Evolutionary conservation across 345 rosid genomes (phyloP), one percentile per base, ranked within the genome.

Genomic region (Gossypium arboreum): DNA sequence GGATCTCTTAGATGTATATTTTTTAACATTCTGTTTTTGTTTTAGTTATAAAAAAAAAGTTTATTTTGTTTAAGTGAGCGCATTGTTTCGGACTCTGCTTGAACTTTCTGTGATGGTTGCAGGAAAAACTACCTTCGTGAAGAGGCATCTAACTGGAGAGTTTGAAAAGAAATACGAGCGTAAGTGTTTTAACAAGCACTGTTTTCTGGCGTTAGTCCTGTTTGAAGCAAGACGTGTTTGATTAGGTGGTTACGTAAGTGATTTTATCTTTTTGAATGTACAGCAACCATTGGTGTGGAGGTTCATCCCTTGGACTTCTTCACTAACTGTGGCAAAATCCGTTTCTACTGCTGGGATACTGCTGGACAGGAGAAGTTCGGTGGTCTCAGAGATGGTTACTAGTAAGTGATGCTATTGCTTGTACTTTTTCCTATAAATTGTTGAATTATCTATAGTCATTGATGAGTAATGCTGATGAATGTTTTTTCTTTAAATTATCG

Each of bases 321-420:
- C 79, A 94, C 98, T 0, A 94, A 92, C 83, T 90, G 95, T 41
- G 98, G 98, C 17, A 88, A 92, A 78, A 82, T 94, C 78, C 86
- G 98, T 2, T 94, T 94, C 73, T 90, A 94, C 81, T 92, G 97
- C 87, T 94, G 98, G 98, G 98, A 94, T 43, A 94, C 98, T 66
- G 98, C 98, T 16, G 97, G 98, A 0, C 98, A 94, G 71, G 98
- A 92, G 86, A 92, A 91, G 78, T 92, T 94, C 39, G 98, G 98
- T 77, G 98, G 98, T 24, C 93, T 94, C 7, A 81, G 98, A 72
- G 98, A 92, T 88, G 98, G 98, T 34, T 94, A 94, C 80, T 94
- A 92, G 98, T 94, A 74, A 84, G 98, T 81, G 39, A 29, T 47
- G 25, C 41, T 41, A 41, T 12, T 20, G 2, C 13, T 39, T 8